Evolutionary conservation across 805 yeast species (phyloP), one percentile per base, ranked within the genome.

Genomic region (Candida glaebosa): DNA sequence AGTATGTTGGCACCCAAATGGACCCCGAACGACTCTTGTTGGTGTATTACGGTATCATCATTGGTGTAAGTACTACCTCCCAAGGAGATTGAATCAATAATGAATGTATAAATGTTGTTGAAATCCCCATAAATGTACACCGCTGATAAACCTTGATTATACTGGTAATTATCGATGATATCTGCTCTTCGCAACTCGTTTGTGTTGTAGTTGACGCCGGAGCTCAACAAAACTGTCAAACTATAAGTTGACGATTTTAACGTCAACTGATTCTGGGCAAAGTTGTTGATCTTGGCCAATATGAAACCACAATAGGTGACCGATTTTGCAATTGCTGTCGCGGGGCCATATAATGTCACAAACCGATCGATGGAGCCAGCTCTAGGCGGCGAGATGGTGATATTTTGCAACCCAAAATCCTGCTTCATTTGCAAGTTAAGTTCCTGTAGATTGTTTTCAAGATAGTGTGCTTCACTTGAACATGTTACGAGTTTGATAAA

Each of bases 181-280:
- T 31, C 19, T 4, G 47, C 36, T 7, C 32, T 42, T 35, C 49
- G 51, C 12, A 24, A 22, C 41, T 32, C n/a, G 43, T 40, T 5
- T 34, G 26, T 3, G 44, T 34, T 4, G 43, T 38, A 20, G 9
- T 31, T 18, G n/a, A 16, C 16, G 15, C 17, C 16, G 4, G 24
- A 5, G 8, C 10, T 22, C n/a, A 46, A 31, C n/a, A 51, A 37
- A 12, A 52, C 5, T 7, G 40, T 45, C 8, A 56, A 19, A 16
- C 37, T 34, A 45, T 65, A 65, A 42, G 63, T 65, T 22, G 50
- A 38, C 2, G 67, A 61, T 39, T 65, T 66, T 34, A 69, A 57
- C 1, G 70, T 68, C 41, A 49, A 58, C 35, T 57, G 56, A 22
- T 40, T 40, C 6, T 48, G 42, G 16, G 51, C 41, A 7, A 58